Percentiles rank a stretch among this genome's conserved stretches.
phyloP scores from a whole-genome alignment of 768 basidiomycete genomes.

The Dioszegia crocea region DNA sequence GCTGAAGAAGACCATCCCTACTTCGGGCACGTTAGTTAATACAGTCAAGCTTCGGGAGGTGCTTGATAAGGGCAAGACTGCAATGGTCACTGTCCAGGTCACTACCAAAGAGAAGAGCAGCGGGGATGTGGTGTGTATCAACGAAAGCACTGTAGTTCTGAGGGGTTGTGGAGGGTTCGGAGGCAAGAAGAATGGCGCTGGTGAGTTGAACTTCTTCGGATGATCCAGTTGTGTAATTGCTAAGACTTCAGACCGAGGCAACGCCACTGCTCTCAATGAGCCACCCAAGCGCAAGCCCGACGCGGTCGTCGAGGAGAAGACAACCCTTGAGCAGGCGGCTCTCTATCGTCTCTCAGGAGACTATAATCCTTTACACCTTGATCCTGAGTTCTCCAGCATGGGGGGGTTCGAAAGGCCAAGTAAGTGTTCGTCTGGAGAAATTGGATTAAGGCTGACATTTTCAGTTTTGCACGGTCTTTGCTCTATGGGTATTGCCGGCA shows the following conservation, averaged over 20 bases:
- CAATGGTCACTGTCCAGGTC: conserved; percentile 73
- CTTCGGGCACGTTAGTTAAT: conserved; percentile 71
- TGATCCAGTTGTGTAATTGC: not conserved
- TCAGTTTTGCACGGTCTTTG: conserved; percentile 64
- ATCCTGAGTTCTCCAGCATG: conserved; percentile 86
- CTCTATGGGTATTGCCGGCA: conserved; percentile 85
- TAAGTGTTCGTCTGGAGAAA: conserved; percentile 18
- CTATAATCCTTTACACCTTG: conserved; percentile 84
- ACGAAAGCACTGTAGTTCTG: conserved; percentile 84
- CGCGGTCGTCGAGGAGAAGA: conserved; percentile 82
- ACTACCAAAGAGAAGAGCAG: conserved; percentile 74
- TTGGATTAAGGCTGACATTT: not conserved
- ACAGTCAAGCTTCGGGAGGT: conserved; percentile 61
- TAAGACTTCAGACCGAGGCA: conserved; percentile 69
- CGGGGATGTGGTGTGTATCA: conserved; percentile 82
- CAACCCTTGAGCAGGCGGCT: conserved; percentile 73
- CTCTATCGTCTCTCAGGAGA: conserved; percentile 91
- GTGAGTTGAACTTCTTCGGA: conserved; percentile 52
- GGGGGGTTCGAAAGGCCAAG: conserved; percentile 91
- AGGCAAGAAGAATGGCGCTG: conserved; percentile 76
- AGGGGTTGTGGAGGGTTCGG: conserved; percentile 96
- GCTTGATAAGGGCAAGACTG: conserved; percentile 72
- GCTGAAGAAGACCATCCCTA: conserved; percentile 78
- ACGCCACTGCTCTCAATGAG: conserved; percentile 74
- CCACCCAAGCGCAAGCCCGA: conserved; percentile 82